These are phyloP conservation scores for Podospora bellae-mahoneyi DNA, from an alignment of 495 filamentous ascomycete species.

Conservation along the genomic window DNA sequence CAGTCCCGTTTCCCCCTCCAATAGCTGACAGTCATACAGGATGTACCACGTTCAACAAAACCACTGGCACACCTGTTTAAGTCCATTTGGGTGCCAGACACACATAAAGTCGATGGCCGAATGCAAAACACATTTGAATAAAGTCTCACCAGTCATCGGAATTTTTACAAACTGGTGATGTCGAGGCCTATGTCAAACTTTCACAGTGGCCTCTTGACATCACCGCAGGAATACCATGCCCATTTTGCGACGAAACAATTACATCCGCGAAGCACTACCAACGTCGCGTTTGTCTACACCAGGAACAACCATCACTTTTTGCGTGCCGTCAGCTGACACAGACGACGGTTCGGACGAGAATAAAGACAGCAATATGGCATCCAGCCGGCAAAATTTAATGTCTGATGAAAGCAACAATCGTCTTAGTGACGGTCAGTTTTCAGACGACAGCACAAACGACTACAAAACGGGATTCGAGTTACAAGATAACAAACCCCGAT, in stretches of 20 bases:
- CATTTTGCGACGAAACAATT: conserved; percentile 3
- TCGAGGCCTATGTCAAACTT: background rate
- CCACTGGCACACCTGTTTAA: conserved; percentile 16
- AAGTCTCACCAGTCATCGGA: background rate
- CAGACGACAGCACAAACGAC: no score
- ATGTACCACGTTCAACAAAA: conserved; percentile 14
- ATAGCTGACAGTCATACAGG: background rate
- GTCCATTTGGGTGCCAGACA: background rate
- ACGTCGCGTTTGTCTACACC: conserved; percentile 18
- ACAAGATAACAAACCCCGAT: background rate
- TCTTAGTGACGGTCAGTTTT: no score
- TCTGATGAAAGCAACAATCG: background rate
- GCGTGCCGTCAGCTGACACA: conserved; percentile 5
- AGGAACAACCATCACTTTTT: conserved; percentile 15
- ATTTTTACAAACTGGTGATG: background rate
- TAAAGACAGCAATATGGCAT: background rate
- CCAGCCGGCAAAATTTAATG: no score
- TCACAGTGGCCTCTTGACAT: background rate
- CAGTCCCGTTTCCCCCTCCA: background rate
- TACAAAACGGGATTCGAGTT: no score
- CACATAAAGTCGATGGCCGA: background rate
- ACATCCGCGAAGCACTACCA: conserved; percentile 10
- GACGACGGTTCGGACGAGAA: background rate
- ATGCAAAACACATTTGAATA: background rate
- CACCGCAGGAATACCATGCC: conserved; percentile 4